Percentiles rank a stretch among this genome's conserved stretches.
phyloP scores from a whole-genome alignment of 2,329 filamentous ascomycete species.

The Trichoderma sp. region DNA sequence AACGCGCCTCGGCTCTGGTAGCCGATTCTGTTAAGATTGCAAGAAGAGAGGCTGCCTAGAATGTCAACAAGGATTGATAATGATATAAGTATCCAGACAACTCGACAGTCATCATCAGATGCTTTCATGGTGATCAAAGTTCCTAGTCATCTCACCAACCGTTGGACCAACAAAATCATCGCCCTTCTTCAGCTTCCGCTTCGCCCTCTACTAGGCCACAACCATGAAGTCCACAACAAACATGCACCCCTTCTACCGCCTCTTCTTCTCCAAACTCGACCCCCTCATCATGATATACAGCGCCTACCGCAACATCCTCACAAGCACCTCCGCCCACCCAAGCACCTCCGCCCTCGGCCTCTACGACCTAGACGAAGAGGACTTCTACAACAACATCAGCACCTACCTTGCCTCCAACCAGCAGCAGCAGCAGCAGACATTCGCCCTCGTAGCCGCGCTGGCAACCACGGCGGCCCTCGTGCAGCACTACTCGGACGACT shows the following conservation, averaged over 20 bases:
- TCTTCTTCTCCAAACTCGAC: slow-evolving; percentile 34
- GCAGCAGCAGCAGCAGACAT: slow-evolving; percentile 33
- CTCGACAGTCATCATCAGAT: too few species aligned
- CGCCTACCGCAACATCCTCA: slow-evolving; percentile 31
- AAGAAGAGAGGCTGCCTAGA: background rate
- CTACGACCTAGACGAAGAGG: too few species aligned
- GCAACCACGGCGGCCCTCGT: slow-evolving; percentile 31
- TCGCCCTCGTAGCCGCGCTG: slow-evolving; percentile 31
- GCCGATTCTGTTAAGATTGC: background rate
- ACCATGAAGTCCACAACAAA: slow-evolving; percentile 12
- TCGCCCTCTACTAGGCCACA: background rate
- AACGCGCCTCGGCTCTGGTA: background rate
- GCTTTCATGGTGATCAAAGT: too few species aligned
- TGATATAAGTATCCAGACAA: background rate
- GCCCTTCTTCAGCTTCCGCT: background rate
- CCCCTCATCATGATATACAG: slow-evolving; percentile 33
- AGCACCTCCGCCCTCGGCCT: slow-evolving; percentile 18
- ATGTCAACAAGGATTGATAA: background rate
- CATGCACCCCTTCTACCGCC: slow-evolving; percentile 29
- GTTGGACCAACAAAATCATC: background rate
- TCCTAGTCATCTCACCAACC: background rate
- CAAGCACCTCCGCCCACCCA: background rate
- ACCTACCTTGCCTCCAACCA: slow-evolving; percentile 29
- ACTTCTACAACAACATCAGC: slow-evolving; percentile 27
- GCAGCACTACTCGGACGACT: slow-evolving; percentile 31